Percentiles rank a stretch among this genome's conserved stretches.
phyloP scores from a whole-genome alignment of 495 filamentous ascomycete species.

The Margaritispora aquatica region DNA sequence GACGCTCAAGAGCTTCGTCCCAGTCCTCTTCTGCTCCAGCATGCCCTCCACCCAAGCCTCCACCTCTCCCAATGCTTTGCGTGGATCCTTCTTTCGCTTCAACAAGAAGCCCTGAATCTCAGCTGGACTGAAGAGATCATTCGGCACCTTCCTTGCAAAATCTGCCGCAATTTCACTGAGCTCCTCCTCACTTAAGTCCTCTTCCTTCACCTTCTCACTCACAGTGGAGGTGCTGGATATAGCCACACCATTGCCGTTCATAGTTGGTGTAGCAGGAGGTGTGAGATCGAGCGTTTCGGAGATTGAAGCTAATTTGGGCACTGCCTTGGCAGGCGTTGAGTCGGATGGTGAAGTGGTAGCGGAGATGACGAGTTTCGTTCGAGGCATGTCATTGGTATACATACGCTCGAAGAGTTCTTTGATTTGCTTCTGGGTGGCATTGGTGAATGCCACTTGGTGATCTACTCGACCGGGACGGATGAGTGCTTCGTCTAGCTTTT shows the following conservation, averaged over 20 bases:
- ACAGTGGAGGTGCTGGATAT: not conserved
- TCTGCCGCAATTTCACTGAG: slow-evolving; percentile 33
- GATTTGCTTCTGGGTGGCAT: slow-evolving; percentile 56
- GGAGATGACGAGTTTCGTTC: slow-evolving; percentile 5
- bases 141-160: slow-evolving; percentile 44
- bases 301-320: not conserved
- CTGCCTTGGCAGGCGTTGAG: not conserved
- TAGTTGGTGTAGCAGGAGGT: not conserved
- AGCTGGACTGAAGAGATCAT: slow-evolving; percentile 52
- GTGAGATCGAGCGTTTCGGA: not conserved
- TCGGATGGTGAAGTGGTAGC: not conserved
- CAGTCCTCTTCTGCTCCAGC: slow-evolving; percentile 36
- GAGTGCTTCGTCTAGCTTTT: slow-evolving; percentile 67
- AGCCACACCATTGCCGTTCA: not conserved
- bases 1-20: slow-evolving; percentile 2
- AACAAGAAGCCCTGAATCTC: slow-evolving; percentile 67
- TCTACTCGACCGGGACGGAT: slow-evolving; percentile 74
- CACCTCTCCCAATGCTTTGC: slow-evolving; percentile 48
- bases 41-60: slow-evolving; percentile 47
- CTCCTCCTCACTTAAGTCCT: slow-evolving; percentile 24
- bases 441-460: slow-evolving; percentile 62
- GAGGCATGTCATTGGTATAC: slow-evolving; percentile 44
- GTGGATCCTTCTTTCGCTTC: slow-evolving; percentile 55
- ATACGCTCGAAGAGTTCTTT: slow-evolving; percentile 65
- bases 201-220: not conserved